Evolutionary conservation across 225 moss, liverwort and hornwort species (phyloP).

Genomic region (Anthoceros angustus): DNA sequence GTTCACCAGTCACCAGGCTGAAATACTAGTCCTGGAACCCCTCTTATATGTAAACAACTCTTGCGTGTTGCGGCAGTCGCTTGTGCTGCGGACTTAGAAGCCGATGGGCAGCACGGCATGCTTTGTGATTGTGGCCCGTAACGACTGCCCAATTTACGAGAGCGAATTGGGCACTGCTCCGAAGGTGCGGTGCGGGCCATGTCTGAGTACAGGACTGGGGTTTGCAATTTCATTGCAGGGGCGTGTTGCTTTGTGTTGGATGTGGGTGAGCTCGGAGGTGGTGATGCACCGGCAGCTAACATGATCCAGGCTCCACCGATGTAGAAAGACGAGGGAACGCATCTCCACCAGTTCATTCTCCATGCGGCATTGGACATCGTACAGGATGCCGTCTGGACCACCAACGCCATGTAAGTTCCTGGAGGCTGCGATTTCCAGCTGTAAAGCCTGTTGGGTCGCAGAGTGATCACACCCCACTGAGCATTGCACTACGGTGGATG

Average conservation of each 20-base stretch:
- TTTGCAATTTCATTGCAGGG: not conserved
- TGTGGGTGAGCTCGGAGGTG: not conserved
- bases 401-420: slow-evolving; percentile 58
- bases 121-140: slow-evolving; percentile 86
- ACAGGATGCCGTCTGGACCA: slow-evolving; percentile 39
- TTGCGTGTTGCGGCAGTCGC: no score
- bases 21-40: no score
- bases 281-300: not conserved
- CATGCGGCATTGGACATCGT: slow-evolving; percentile 49
- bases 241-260: not conserved
- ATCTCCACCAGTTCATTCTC: slow-evolving; percentile 90
- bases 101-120: slow-evolving; percentile 93
- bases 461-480: no score
- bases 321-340: slow-evolving; percentile 93
- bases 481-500: not conserved
- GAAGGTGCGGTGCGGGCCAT: slow-evolving; percentile 32
- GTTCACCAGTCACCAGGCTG: no score
- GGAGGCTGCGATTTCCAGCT: no score
- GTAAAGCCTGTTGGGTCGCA: not conserved
- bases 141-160: slow-evolving; percentile 93
- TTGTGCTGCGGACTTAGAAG: not conserved
- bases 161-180: slow-evolving; percentile 97
- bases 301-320: not conserved
- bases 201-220: no score
- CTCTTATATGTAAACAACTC: no score